Evolutionary conservation across 139 green algal genomes (phyloP), one percentile per base, ranked within the genome.

Genomic region (Chlamydomonas asymmetrica): DNA sequence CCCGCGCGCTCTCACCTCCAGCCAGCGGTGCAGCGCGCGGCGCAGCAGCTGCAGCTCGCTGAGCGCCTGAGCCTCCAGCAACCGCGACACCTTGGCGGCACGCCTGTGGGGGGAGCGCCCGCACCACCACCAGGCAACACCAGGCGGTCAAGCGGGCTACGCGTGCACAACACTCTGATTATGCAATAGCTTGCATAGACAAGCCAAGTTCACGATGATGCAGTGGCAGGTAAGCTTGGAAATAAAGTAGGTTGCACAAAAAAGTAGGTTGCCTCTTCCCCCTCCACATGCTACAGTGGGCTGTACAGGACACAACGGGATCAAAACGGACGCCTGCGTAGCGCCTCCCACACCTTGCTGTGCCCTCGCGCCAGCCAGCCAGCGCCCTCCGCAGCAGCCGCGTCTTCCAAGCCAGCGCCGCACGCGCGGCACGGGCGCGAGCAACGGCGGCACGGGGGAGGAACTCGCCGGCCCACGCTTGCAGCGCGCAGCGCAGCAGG

Each of bases 391-490:
- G 35, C 73, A 76, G 37, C 59, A 82, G 18, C n/a, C 39, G 31
- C 5, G 18, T 0, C 23, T 54, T 32, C 68, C 73, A 65, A 13
- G 68, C 60, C 52, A 6, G 18, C 22, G 52, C 56, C 20, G 64
- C 74, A 6, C 59, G 22, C 1, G 63, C 69, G 7, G 1, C 20
- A 38, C 50, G 39, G 0, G 57, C 70, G 5, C 75, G 69, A 37
- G 59, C 61, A 35, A 70, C 80, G 1, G 50, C 65, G 1, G 64
- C 71, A 9, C 31, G 7, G 38, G 80, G 73, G 40, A 82, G 20
- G 45, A 67, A 73, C 5, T 43, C 16, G 41, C 66, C 31, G 18
- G 73, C 57, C 75, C 75, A 81, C 18, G 25, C 41, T 2, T 31
- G 52, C 40, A 71, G 40, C 5, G 64, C 64, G 31, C 59, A 18